These are phyloP conservation scores for Cercospora zeina DNA, from an alignment of 2,329 filamentous ascomycete species.

Conservation along the genomic window DNA sequence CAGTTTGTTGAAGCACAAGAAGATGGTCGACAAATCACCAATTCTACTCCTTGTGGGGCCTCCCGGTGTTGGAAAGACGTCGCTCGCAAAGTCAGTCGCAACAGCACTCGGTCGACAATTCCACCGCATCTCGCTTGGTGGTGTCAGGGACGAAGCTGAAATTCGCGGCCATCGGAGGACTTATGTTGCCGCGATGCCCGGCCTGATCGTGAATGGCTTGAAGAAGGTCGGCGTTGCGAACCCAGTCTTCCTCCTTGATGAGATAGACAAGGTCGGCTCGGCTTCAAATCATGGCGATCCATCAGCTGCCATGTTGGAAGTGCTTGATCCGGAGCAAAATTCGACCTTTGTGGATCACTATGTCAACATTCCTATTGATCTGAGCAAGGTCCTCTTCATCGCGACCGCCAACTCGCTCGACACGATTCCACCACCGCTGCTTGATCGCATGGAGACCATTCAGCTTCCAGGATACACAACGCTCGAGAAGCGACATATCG, in stretches of 20 bases:
- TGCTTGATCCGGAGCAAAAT: conserved; percentile 96
- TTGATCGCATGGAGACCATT: conserved; percentile 97
- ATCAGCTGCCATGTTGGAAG: conserved; percentile 95
- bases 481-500: conserved; percentile 94
- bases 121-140: conserved; percentile 92
- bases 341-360: conserved; percentile 95
- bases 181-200: conserved; percentile 98
- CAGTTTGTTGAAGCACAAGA: conserved; percentile 74
- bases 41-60: conserved; percentile 92
- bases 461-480: conserved; percentile 93
- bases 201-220: conserved; percentile 85
- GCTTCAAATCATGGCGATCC: conserved; percentile 94
- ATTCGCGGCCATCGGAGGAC: conserved; percentile 92
- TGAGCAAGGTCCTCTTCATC: conserved; percentile 96
- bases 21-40: conserved; percentile 90
- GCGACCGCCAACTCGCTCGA: conserved; percentile 94
- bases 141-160: conserved; percentile 93
- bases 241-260: conserved; percentile 91
- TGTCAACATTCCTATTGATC: conserved; percentile 89
- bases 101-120: conserved; percentile 92
- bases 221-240: conserved; percentile 96
- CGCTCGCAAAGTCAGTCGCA: conserved; percentile 87
- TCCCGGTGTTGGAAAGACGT: conserved; percentile 94
- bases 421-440: conserved; percentile 87
- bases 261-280: conserved; percentile 94